phyloP scores from a whole-genome alignment of 2,329 filamentous ascomycete species.

The Pseudogymnoascus sp. region DNA sequence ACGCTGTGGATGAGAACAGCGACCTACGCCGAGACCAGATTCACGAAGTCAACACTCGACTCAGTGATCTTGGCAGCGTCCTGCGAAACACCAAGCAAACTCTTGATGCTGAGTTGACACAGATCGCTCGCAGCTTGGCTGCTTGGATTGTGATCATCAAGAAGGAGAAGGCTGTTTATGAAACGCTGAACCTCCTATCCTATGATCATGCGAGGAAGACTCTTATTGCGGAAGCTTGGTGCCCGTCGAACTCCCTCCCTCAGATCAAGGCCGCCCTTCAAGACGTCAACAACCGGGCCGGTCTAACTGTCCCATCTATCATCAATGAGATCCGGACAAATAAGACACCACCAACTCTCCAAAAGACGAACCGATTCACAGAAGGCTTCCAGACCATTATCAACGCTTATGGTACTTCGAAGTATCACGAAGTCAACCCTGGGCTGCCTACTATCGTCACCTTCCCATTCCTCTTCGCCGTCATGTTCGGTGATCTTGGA shows the following conservation, averaged over 20 bases:
- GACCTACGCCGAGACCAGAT: constrained; percentile 93
- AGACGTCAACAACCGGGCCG: constrained; percentile 92
- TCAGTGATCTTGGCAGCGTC: constrained; percentile 86
- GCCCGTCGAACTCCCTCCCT: constrained; percentile 80
- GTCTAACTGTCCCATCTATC: constrained; percentile 93
- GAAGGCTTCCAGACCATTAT: constrained; percentile 98
- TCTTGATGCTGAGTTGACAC: constrained; percentile 82
- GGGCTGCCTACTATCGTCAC: constrained; percentile 92
- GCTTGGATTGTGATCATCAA: constrained; percentile 97
- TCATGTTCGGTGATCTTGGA: constrained; percentile 99
- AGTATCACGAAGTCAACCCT: constrained; percentile 95
- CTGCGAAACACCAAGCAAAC: constrained; percentile 92
- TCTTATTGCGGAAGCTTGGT: constrained; percentile 95
- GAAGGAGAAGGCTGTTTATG: constrained; percentile 97
- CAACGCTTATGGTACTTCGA: constrained; percentile 94
- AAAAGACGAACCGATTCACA: constrained; percentile 98
- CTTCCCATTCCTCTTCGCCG: constrained; percentile 98
- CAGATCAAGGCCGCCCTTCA: constrained; percentile 89
- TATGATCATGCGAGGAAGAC: constrained; percentile 95
- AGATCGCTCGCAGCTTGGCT: constrained; percentile 84
- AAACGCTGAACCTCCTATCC: constrained; percentile 90
- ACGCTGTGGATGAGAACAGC: constrained; percentile 95
- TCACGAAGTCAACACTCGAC: constrained; percentile 89
- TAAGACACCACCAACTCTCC: constrained; percentile 93
- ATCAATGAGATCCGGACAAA: constrained; percentile 96